Percentiles rank a stretch among this genome's conserved stretches.
These are phyloP conservation scores for Aureobasidium sp. DNA, from an alignment of 2,329 filamentous ascomycete genomes.

Conservation along the genomic window DNA sequence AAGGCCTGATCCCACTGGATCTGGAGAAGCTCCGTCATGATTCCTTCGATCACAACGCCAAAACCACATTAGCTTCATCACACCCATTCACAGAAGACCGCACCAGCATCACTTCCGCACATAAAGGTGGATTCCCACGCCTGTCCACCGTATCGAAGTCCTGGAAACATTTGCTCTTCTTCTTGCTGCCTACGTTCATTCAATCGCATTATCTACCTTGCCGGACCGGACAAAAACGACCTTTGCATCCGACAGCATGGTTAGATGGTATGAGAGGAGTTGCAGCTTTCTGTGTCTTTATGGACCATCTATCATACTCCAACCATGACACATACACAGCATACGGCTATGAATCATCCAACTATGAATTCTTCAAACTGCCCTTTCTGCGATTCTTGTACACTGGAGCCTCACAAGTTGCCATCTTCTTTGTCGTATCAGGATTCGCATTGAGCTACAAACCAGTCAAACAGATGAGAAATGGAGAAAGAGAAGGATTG, in stretches of 20 bases:
- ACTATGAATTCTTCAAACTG: constrained; percentile 35
- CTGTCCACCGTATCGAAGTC: background rate
- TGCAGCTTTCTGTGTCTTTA: constrained; percentile 21
- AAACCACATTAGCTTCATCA: background rate
- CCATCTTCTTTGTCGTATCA: constrained; percentile 56
- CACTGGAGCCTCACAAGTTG: constrained; percentile 50
- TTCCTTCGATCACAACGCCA: background rate
- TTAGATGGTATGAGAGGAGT: constrained; percentile 21
- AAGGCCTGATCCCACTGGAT: background rate
- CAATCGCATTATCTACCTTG: background rate
- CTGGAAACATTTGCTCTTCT: background rate
- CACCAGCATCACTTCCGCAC: background rate
- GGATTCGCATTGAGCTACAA: constrained; percentile 52
- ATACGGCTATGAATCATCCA: constrained; percentile 3
- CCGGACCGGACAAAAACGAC: background rate
- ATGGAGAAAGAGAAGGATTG: constrained; percentile 25
- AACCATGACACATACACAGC: constrained; percentile 16
- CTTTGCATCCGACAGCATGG: constrained; percentile 18
- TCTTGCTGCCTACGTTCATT: background rate
- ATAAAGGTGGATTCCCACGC: background rate
- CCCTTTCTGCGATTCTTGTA: constrained; percentile 51
- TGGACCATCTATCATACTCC: constrained; percentile 18
- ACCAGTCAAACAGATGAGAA: constrained; percentile 19
- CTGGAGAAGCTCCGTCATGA: background rate
- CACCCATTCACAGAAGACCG: background rate